Evolutionary conservation across 345 rosid species (phyloP), one percentile per base, ranked within the genome.

Genomic region (Pistacia vera): DNA sequence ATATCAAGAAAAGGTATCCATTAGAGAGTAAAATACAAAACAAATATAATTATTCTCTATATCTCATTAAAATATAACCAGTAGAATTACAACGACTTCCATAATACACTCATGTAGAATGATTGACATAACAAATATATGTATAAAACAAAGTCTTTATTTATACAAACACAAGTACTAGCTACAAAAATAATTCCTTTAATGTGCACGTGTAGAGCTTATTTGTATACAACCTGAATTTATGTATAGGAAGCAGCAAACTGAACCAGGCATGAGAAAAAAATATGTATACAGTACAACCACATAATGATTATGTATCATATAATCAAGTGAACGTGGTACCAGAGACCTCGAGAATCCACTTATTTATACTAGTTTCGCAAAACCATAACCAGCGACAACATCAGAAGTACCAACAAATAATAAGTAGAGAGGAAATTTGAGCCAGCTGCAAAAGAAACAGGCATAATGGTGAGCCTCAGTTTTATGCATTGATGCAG

Each of bases 391-490:
- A 41, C 71, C 51, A 83, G 61, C 28, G 77, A 79, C 52, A 74
- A 30, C 60, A 81, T 17, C 71, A 70, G 49, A 28, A 72, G 3
- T 25, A 80, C 70, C 59, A 68, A 54, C 86, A 83, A 41, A 41
- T 12, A 49, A 57, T 41, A 18, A 22, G 56, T 82, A 25, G 66
- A 68, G 7, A n/a, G 71, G 35, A 58, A 57, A 71, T 56, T 64
- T 30, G 78, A 66, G 70, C 76, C 48, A 55, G 79, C 87, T 82
- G 85, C 73, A 72, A 55, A 73, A 44, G 48, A 55, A 48, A 56
- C 63, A 60, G 17, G 59, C 66, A 56, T 57, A 66, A 33, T 22
- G 33, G 25, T 46, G 56, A 25, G 30, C 33, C 11, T 46, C 35
- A 17, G 16, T 44, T 44, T 49, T 49, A 49, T 28, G 59, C 20